Evolutionary conservation across 1,284 basidiomycete species (phyloP), one percentile per base, ranked within the genome.

Genomic region (Melampsora larici-populina): DNA sequence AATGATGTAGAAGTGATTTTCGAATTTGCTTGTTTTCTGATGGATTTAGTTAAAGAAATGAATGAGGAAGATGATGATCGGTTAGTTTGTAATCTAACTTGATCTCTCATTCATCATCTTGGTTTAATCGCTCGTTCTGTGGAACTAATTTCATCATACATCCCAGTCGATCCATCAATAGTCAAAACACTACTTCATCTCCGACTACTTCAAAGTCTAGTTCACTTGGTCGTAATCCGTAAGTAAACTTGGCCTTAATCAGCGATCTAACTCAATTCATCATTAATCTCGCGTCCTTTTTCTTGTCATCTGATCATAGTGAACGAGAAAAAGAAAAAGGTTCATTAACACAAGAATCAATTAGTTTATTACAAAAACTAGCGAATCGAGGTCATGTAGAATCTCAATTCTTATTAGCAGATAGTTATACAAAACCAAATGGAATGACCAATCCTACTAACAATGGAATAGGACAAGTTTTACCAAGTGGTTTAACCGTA

Each of bases 21-120:
- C 86, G 96, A 99, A 85, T 96, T 99, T 81, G 93, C 95, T 70
- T 93, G 96, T 18, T 98, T 99, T 86, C 95, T 97, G 92, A 91
- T 99, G 82, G 97, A 98, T 83, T 93, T 95, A 48, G 81, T 81
- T 66, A 84, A 82, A 79, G 82, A 83, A 29, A 82, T 83, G 80
- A 81, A 78, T 55, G 80, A 33, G 58, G 79, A 51, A 78, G 80
- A 29, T 80, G 71, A 74, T 31, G 69, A 74, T 60, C 69, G 72
- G 79, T 79, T 36, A 68, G 43, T 46, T 62, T 66, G 31, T 65
- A n/a, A n/a, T n/a, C n/a, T n/a, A n/a, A n/a, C n/a, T n/a, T n/a
- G n/a, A n/a, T n/a, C n/a, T n/a, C n/a, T n/a, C n/a, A n/a, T n/a
- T n/a, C n/a, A n/a, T n/a, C n/a, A n/a, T n/a, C n/a, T n/a, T n/a